Percentiles rank a stretch among this genome's conserved stretches.
phyloP scores from a whole-genome alignment of 1,139 yeast genomes.

The Suhomyces ambrosiae region DNA sequence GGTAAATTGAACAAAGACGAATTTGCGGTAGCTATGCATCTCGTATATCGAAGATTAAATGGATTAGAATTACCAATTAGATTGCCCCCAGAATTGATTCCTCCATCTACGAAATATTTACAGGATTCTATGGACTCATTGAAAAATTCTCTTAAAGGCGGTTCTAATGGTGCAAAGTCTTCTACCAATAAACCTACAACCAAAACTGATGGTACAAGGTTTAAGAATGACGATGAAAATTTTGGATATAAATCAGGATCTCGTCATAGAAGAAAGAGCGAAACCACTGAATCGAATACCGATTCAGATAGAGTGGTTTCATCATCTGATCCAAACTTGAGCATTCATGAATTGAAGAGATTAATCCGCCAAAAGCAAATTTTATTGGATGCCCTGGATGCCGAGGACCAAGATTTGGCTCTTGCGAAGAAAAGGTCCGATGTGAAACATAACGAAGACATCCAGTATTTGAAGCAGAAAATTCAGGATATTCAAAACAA shows the following conservation, averaged over 20 bases:
- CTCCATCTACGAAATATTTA: conserved; percentile 72
- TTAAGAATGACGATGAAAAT: conserved; percentile 66
- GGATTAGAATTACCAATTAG: conserved; percentile 73
- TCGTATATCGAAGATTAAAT: conserved; percentile 72
- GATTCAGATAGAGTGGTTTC: conserved; percentile 21
- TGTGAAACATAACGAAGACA: conserved; percentile 44
- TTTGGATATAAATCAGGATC: conserved; percentile 67
- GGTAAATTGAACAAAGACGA: conserved; percentile 78
- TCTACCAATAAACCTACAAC: conserved; percentile 43
- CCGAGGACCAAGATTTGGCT: conserved; percentile 57
- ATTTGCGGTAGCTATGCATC: conserved; percentile 82
- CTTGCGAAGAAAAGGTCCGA: conserved; percentile 23
- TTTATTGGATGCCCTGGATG: conserved; percentile 70
- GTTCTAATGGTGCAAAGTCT: conserved; percentile 31
- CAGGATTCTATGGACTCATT: conserved; percentile 48
- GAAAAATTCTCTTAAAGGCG: conserved; percentile 46
- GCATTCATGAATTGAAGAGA: conserved; percentile 59
- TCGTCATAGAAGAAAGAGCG: conserved; percentile 53
- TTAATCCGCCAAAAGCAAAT: conserved; percentile 69
- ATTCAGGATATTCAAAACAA: conserved; percentile 59
- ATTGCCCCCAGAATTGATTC: conserved; percentile 72
- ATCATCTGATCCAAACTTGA: conserved; percentile 33
- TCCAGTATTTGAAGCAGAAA: conserved; percentile 63
- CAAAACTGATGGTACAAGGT: conserved; percentile 58
- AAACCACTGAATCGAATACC: conserved; percentile 13